Percentiles rank a stretch among this genome's conserved stretches.
Conservation (phyloP, 345 rosid genomes). For the Conringia planisiliqua region DNA sequence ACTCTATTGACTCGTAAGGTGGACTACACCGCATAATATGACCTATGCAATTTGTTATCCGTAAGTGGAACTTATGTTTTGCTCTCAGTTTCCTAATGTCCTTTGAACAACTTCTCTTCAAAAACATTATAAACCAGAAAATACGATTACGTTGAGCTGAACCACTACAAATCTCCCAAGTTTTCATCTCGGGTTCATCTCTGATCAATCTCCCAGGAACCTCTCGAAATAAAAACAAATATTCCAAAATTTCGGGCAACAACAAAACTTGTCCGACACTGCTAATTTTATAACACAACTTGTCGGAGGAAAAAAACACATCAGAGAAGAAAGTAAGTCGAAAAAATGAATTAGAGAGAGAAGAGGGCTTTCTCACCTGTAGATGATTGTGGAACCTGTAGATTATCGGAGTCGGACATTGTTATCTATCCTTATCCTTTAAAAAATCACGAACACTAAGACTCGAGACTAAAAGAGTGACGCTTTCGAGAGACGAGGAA, state of each 20-base stretch:
- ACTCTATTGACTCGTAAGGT: neutral
- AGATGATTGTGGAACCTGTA: slow-evolving; percentile 25
- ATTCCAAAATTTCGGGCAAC: neutral
- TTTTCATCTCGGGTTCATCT: neutral
- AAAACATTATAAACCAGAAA: neutral
- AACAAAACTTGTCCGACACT: neutral
- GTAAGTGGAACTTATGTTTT: neutral
- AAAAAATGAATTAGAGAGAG: neutral
- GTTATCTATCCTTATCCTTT: neutral
- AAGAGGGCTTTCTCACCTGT: slow-evolving; percentile 18
- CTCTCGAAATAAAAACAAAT: neutral
- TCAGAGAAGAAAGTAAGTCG: neutral
- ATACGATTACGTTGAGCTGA: neutral
- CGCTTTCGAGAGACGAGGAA: slow-evolving; percentile 7
- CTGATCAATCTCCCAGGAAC: slow-evolving; percentile 11
- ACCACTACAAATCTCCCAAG: neutral
- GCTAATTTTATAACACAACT: neutral
- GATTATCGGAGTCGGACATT: slow-evolving; percentile 19
- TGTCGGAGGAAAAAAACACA: neutral
- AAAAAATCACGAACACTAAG: neutral
- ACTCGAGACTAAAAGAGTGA: slow-evolving; percentile 7
- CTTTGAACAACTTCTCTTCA: neutral
- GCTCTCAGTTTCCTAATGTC: neutral
- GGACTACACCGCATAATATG: neutral
- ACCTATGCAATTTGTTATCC: neutral